Percentiles rank a stretch among this genome's conserved stretches.
These are phyloP conservation scores for Backusella sp. DNA, from an alignment of 192 early-diverging fungal genomes.

Conservation along the genomic window DNA sequence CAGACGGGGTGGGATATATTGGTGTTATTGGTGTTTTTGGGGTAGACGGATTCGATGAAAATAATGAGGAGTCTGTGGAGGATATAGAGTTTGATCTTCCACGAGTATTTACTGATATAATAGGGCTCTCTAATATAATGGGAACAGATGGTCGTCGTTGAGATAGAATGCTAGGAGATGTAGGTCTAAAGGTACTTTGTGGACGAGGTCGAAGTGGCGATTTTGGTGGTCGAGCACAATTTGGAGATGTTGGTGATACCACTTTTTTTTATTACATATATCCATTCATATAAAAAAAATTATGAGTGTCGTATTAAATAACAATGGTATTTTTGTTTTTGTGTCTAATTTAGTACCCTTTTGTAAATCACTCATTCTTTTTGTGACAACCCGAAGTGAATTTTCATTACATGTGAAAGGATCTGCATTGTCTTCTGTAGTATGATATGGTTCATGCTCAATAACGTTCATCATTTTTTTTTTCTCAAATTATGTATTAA, in stretches of 20 bases:
- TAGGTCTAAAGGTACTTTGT: not conserved
- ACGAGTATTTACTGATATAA: not conserved
- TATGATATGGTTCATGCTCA: not conserved
- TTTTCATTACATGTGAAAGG: not conserved
- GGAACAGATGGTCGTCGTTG: constrained; percentile 16
- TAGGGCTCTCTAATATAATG: not conserved
- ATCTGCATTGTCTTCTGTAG: not conserved
- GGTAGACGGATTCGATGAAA: constrained; percentile 11
- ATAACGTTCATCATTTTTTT: not conserved
- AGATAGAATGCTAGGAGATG: not conserved
- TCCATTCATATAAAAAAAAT: not conserved
- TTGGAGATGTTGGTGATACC: not conserved
- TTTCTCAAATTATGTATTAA: not conserved
- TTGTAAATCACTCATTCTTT: not conserved
- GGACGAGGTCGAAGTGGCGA: constrained; percentile 2
- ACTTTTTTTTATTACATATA: not conserved
- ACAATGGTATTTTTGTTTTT: not conserved
- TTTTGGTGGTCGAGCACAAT: not conserved
- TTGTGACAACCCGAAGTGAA: constrained; percentile 2
- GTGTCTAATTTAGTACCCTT: not conserved
- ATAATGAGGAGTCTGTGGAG: constrained; percentile 12
- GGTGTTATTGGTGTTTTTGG: constrained; percentile 19
- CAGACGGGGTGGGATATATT: not conserved
- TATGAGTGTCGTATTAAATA: not conserved
- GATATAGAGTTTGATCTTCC: not conserved